Conservation (phyloP, 345 rosid genomes). For the Gossypium rotundifolium region DNA sequence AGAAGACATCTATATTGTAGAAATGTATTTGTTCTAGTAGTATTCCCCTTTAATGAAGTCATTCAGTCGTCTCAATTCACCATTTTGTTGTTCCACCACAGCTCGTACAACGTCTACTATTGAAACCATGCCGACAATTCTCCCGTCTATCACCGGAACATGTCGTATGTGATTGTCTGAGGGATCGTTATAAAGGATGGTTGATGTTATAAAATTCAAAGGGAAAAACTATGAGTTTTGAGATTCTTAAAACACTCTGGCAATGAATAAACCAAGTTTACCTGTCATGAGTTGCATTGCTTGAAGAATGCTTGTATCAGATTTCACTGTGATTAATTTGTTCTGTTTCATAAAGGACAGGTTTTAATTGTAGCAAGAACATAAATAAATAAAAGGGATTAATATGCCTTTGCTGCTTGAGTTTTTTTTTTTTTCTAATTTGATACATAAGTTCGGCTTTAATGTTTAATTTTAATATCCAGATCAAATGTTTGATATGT, state of each 20-base stretch:
- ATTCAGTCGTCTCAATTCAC: slow-evolving; percentile 70
- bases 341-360: slow-evolving; percentile 31
- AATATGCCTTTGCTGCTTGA: no score
- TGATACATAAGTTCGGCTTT: no score
- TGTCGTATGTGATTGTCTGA: slow-evolving; percentile 73
- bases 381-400: neutral
- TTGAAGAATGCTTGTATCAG: slow-evolving; percentile 55
- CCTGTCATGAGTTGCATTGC: slow-evolving; percentile 98
- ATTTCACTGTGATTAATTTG: slow-evolving; percentile 57
- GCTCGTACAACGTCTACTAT: slow-evolving; percentile 74
- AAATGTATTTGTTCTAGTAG: slow-evolving; percentile 23
- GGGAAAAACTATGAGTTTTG: neutral
- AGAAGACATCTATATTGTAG: no score
- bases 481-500: no score
- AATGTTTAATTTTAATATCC: no score
- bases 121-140: slow-evolving; percentile 78
- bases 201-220: neutral
- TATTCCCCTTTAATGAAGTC: slow-evolving; percentile 77
- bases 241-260: neutral
- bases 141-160: slow-evolving; percentile 76
- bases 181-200: neutral
- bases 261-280: slow-evolving; percentile 7
- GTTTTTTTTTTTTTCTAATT: no score
- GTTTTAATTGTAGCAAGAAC: neutral
- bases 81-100: slow-evolving; percentile 76